These are phyloP conservation scores for Ammopiptanthus mongolicus DNA, from an alignment of 306 rosid genomes.

Conservation along the genomic window DNA sequence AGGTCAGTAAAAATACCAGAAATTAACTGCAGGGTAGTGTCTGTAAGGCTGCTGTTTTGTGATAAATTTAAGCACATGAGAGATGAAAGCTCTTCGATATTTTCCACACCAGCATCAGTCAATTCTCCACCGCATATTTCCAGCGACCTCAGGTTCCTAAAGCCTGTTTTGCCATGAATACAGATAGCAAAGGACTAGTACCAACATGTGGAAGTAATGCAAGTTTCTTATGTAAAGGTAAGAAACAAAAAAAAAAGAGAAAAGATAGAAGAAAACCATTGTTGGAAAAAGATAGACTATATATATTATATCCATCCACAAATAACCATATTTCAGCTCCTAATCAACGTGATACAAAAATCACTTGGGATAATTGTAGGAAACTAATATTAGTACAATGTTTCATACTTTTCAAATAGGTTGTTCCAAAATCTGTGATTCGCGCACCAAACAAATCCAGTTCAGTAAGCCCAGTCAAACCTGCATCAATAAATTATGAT, in stretches of 20 bases:
- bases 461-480: slow-evolving; percentile 77
- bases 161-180: slow-evolving; percentile 44
- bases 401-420: slow-evolving; percentile 61
- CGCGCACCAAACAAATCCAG: slow-evolving; percentile 93
- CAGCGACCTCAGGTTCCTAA: slow-evolving; percentile 77
- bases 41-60: slow-evolving; percentile 80
- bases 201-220: too few species aligned
- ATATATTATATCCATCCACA: too few species aligned
- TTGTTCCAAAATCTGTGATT: slow-evolving; percentile 79
- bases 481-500: slow-evolving; percentile 39
- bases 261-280: too few species aligned
- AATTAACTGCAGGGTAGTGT: slow-evolving; percentile 71
- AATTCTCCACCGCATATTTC: slow-evolving; percentile 93
- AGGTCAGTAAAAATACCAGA: slow-evolving; percentile 48
- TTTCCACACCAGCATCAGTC: slow-evolving; percentile 86
- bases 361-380: background rate
- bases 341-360: too few species aligned
- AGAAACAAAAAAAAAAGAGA: too few species aligned
- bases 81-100: slow-evolving; percentile 78
- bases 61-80: slow-evolving; percentile 76
- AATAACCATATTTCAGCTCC: too few species aligned
- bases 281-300: too few species aligned
- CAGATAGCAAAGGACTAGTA: too few species aligned
- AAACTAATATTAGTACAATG: background rate
- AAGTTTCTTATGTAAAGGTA: too few species aligned